These are phyloP conservation scores for Priceomyces fermenticarens DNA, from an alignment of 805 yeast genomes.

Conservation along the genomic window DNA sequence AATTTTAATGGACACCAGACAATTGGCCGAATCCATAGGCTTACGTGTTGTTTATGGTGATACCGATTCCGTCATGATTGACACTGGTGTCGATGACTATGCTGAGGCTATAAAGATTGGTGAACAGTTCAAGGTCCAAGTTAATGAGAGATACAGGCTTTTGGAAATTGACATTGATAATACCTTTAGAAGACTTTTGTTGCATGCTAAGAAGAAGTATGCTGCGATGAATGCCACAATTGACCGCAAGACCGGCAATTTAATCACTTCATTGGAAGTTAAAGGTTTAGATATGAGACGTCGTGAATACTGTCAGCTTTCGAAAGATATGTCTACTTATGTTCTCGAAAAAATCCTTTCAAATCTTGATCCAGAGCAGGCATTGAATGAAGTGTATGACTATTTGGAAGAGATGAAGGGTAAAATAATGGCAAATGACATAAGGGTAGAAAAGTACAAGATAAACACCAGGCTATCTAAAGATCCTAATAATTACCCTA, in stretches of 20 bases:
- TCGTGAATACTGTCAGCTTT: conserved; percentile 91
- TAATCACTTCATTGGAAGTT: conserved; percentile 63
- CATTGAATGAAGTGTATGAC: conserved; percentile 66
- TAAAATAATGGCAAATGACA: conserved; percentile 57
- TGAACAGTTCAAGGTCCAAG: conserved; percentile 74
- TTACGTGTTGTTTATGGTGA: conserved; percentile 94
- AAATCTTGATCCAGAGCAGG: conserved; percentile 73
- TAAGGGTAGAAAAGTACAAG: conserved; percentile 64
- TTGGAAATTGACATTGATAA: conserved; percentile 95
- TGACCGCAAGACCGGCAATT: conserved; percentile 53
- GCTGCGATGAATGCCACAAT: conserved; percentile 77
- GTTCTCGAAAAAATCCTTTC: conserved; percentile 70
- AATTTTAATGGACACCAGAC: conserved; percentile 87
- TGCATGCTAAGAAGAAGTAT: conserved; percentile 96
- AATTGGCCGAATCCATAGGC: conserved; percentile 80
- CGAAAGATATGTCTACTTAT: conserved; percentile 81
- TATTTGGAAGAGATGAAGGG: conserved; percentile 61
- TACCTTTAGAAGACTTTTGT: conserved; percentile 75
- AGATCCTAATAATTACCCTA: conserved; percentile 82
- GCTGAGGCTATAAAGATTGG: conserved; percentile 81
- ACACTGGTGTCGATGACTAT: conserved; percentile 71
- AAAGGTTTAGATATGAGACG: conserved; percentile 97
- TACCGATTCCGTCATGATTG: conserved; percentile 98
- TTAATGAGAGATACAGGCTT: conserved; percentile 82
- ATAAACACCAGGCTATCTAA: conserved; percentile 88